Percentiles rank a stretch among this genome's conserved stretches.
phyloP scores from a whole-genome alignment of 306 rosid species.

The Sphenostylis stenocarpa region DNA sequence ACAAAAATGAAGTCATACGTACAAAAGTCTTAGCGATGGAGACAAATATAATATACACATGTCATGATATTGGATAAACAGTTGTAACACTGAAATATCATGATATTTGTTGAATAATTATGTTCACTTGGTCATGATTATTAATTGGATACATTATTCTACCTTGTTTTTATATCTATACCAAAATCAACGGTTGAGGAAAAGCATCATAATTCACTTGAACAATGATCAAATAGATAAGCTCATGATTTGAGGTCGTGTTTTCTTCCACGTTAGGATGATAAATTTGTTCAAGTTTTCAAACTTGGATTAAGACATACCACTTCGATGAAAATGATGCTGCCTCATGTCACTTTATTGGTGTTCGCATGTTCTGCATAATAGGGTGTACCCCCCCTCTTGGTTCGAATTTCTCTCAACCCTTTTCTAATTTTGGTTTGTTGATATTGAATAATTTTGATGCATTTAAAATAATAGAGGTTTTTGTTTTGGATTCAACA shows the following conservation, averaged over 20 bases:
- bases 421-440: not conserved
- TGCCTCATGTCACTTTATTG: conserved; percentile 22
- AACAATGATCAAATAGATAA: not conserved
- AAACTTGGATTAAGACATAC: conserved; percentile 22
- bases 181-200: not conserved
- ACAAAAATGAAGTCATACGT: not conserved
- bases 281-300: conserved; percentile 10
- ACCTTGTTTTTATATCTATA: not conserved
- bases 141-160: not conserved
- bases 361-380: not conserved
- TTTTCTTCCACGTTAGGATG: conserved; percentile 22
- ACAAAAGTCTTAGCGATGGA: not conserved
- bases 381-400: not conserved
- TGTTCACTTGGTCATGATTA: conserved; percentile 10
- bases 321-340: conserved; percentile 40
- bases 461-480: not conserved
- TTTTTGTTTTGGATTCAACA: not conserved
- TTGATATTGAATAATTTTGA: not conserved
- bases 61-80: not conserved
- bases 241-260: not conserved
- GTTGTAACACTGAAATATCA: not conserved
- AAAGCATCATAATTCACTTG: not conserved
- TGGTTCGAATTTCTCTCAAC: not conserved
- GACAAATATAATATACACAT: not conserved
- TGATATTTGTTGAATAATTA: not conserved